Percentiles rank a stretch among this genome's conserved stretches.
Evolutionary conservation across 768 basidiomycete species (phyloP).

Genomic region (Trichaptum fuscoviolaceum): DNA sequence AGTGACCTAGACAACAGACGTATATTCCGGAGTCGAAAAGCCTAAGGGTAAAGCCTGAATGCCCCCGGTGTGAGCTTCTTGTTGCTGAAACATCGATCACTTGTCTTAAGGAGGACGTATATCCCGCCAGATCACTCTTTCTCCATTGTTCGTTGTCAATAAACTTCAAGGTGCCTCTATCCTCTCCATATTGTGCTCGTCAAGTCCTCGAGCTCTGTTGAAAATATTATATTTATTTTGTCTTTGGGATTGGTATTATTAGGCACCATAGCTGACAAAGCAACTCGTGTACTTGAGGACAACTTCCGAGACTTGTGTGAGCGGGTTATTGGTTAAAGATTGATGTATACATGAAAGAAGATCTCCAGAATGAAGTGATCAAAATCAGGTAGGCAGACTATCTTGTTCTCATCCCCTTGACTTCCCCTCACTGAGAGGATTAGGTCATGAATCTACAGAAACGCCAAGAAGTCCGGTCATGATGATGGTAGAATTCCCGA

Average conservation of each 20-base stretch:
- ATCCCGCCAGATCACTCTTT: background rate
- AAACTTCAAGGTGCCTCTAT: background rate
- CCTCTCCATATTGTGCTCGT: background rate
- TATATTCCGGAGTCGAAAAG: background rate
- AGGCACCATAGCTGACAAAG: background rate
- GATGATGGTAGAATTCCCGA: no score
- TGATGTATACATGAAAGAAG: no score
- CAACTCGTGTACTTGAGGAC: background rate
- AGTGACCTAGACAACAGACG: background rate
- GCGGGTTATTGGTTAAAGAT: no score
- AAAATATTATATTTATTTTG: background rate
- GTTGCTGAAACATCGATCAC: background rate
- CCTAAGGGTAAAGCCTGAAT: background rate
- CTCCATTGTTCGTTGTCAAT: background rate
- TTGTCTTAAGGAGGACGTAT: background rate
- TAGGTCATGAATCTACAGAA: no score
- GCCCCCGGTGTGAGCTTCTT: background rate
- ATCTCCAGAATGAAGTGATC: no score
- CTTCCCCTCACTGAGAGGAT: no score
- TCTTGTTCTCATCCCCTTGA: no score
- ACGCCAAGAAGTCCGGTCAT: no score
- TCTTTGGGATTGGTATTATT: background rate
- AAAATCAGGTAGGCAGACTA: no score
- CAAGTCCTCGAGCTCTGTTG: background rate
- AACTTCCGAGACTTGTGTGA: background rate